Base-by-base conservation (phyloP, 345 rosid genomes). In the Bretschneidera sinensis region DNA sequence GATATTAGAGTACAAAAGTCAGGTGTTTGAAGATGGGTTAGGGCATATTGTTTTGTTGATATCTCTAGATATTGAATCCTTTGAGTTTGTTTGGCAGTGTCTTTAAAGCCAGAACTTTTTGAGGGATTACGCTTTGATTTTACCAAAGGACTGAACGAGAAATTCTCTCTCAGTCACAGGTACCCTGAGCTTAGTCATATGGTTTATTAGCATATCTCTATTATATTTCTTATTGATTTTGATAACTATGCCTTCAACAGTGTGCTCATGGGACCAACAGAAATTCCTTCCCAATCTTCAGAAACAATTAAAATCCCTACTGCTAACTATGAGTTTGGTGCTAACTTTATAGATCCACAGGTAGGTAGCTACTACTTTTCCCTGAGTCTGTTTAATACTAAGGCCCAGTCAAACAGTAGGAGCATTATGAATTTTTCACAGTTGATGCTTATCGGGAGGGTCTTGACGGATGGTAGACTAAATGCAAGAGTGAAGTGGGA, bases 91-190 rank as follows among this genome's bases (percentile, higher is more conserved):
- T 59, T 75, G 58, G 76, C 89, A 94, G 99, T 94, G 95, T 90
- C 99, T 49, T 78, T 94, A 66, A 94, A 86, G 86, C 85, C 96
- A 2, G 99, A 94, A 48, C 60, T 73, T 72, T 94, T 90, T 62
- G 99, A 94, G 85, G 99, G 97, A 45, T 72, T 94, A 74, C 95
- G 97, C 39, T 94, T 94, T 64, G 99, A 94, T 74, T 94, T 94
- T 72, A 79, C 85, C 73, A 94, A 90, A 69, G 83, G 91, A 16
- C 81, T 94, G 57, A 94, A 86, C 74, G 92, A 81, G 55, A 87
- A 82, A 59, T 94, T 94, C 75, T 85, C 86, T 21, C 89, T 90
- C 55, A 84, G 92, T 67, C 99, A 90, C 71, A 94, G 97, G 99
- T 90, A 67, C 6, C 2, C 48, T 56, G 24, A 13, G 39, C 49